These are phyloP conservation scores for Prunus yedoensis DNA, from an alignment of 331 rosid species.

Conservation along the genomic window DNA sequence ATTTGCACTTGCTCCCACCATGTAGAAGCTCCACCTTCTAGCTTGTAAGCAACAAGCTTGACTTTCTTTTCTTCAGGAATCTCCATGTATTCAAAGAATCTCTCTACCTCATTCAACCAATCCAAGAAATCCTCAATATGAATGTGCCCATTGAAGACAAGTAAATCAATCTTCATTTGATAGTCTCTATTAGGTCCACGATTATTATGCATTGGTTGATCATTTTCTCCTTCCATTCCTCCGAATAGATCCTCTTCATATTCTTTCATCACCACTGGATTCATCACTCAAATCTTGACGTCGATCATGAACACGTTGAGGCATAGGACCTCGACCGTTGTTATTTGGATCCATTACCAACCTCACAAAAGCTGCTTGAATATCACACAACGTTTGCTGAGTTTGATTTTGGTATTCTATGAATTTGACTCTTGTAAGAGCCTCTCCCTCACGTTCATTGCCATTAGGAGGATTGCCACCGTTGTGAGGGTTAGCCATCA, in stretches of 20 bases:
- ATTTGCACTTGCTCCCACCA: not conserved
- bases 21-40: not conserved
- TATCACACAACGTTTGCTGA: not conserved
- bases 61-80: not conserved
- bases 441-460: not conserved
- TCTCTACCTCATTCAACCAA: not conserved
- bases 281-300: not conserved
- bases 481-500: not conserved
- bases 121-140: not conserved
- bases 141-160: not conserved
- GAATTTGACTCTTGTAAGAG: not conserved
- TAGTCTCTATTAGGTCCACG: not conserved
- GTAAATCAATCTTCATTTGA: not conserved
- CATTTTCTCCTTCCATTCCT: not conserved
- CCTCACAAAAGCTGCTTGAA: not conserved
- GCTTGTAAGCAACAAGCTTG: not conserved
- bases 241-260: not conserved
- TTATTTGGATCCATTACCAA: not conserved
- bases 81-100: not conserved
- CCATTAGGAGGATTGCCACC: not conserved
- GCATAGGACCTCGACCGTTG: not conserved
- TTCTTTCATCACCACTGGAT: not conserved
- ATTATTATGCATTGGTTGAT: not conserved
- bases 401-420: not conserved
- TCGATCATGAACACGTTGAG: not conserved